Conservation (phyloP, 2,329 filamentous ascomycete species). For the Stylonectria norvegica region DNA sequence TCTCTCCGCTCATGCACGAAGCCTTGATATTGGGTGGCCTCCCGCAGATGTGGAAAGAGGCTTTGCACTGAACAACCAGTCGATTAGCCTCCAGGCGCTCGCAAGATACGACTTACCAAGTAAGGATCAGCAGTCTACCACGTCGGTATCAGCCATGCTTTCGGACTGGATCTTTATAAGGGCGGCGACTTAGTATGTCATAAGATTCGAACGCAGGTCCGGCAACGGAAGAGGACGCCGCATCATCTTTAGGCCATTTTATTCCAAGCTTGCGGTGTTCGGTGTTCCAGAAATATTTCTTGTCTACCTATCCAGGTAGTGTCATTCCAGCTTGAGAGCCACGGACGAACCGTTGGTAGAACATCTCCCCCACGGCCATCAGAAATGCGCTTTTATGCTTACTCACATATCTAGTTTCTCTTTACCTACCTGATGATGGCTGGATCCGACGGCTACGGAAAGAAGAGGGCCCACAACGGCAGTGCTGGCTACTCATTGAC, state of each 20-base stretch:
- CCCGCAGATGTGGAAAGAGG: background rate
- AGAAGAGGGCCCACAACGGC: background rate
- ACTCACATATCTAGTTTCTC: background rate
- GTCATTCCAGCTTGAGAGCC: too few species aligned
- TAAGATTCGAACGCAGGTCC: too few species aligned
- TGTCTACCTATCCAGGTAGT: too few species aligned
- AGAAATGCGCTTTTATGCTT: background rate
- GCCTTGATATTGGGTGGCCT: background rate
- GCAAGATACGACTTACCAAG: background rate
- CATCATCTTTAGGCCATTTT: too few species aligned
- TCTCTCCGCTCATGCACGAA: too few species aligned
- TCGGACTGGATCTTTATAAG: background rate
- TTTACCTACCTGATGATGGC: background rate
- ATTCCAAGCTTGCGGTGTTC: too few species aligned
- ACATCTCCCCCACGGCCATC: background rate
- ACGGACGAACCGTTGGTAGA: background rate
- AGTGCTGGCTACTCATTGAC: background rate
- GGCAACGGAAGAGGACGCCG: too few species aligned
- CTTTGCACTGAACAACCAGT: background rate
- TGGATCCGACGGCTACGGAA: background rate
- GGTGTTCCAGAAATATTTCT: too few species aligned
- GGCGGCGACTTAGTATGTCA: too few species aligned
- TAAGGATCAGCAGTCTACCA: background rate
- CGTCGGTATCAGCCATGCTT: background rate
- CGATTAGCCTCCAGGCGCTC: background rate